Percentiles rank a stretch among this genome's conserved stretches.
phyloP scores from a whole-genome alignment of 2,329 filamentous ascomycete species.

The Dactylellina leptospora region DNA sequence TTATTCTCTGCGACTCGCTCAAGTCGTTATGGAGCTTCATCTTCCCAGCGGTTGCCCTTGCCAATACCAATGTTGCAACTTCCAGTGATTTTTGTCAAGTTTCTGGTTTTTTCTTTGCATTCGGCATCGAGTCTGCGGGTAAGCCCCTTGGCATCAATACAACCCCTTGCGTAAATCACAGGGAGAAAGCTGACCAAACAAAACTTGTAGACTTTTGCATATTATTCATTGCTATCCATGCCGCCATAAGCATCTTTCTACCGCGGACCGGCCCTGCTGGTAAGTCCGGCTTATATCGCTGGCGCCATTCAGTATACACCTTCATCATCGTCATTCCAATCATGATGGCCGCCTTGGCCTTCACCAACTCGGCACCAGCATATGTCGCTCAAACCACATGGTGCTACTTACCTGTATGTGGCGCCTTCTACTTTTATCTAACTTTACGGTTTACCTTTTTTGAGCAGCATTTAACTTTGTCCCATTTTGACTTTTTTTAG shows the following conservation, averaged over 20 bases:
- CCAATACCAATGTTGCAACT: conserved; percentile 64
- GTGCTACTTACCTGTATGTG: conserved; percentile 70
- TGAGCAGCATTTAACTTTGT: conserved; percentile 3
- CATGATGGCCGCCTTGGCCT: conserved; percentile 71
- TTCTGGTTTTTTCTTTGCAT: conserved; percentile 73
- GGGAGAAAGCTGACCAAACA: conserved; percentile 5
- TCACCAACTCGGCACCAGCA: conserved; percentile 66
- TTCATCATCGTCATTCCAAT: conserved; percentile 69
- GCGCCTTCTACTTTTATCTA: background rate
- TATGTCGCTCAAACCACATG: conserved; percentile 73
- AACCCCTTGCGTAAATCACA: background rate
- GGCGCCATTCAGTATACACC: conserved; percentile 69
- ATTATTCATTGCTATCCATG: conserved; percentile 77
- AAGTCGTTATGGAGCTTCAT: conserved; percentile 75
- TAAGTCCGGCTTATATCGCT: conserved; percentile 74
- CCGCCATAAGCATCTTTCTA: conserved; percentile 74
- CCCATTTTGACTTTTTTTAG: conserved; percentile 5
- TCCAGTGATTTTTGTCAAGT: conserved; percentile 71
- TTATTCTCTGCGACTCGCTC: conserved; percentile 76
- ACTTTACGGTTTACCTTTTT: conserved; percentile 1
- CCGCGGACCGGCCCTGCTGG: conserved; percentile 62
- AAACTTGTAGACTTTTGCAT: conserved; percentile 70
- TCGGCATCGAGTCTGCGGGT: conserved; percentile 74
- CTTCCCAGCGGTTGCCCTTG: conserved; percentile 70
- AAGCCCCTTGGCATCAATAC: conserved; percentile 48